Base-by-base conservation (phyloP, 768 basidiomycete genomes). In the Myochromella boudieri region DNA sequence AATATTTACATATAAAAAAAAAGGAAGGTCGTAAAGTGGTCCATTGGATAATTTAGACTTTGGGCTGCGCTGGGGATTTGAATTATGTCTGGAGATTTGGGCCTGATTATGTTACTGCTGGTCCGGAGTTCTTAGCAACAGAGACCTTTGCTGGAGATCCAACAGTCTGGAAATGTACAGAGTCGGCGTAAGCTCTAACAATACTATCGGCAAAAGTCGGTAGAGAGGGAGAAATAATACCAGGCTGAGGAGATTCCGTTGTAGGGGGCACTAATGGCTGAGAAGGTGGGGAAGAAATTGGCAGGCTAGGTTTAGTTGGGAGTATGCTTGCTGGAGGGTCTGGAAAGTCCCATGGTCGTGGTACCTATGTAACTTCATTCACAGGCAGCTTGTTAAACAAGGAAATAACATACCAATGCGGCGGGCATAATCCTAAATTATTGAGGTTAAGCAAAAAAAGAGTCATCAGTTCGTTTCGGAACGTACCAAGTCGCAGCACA, bases 401-500 rank as follows among this genome's bases (percentile, higher is more conserved):
- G 12, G 27, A 25, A 5, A 26, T 37, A 29, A 34, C 21, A 26
- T 59, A 77, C 80, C 67, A 91, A 69, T 3, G 89, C 89, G 41
- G 82, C 79, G 17, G 89, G 90, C 75, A 91, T 79, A 40, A 91
- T 76, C 87, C 84, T 86, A 11, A 10, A 15, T n/a, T 36, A 26
- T 3, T 8, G n/a, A 37, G 31, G 12, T 42, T 37, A 18, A 22
- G 31, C 6, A 26, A 36, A 4, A n/a, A 18, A 6, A 26, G 11
- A 20, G 11, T 7, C 28, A 46, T 26, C 5, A 11, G 8, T 8
- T 27, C 28, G 14, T 15, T 22, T 31, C 31, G 36, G 10, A 26
- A 64, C 73, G 21, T 57, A 84, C 88, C 91, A 94, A n/a, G 91
- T 95, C 5, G 91, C 86, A 39, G 89, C 86, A 59, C 91, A 91